Conservation (phyloP, 768 basidiomycete genomes). For the Lyophyllum shimeji region DNA sequence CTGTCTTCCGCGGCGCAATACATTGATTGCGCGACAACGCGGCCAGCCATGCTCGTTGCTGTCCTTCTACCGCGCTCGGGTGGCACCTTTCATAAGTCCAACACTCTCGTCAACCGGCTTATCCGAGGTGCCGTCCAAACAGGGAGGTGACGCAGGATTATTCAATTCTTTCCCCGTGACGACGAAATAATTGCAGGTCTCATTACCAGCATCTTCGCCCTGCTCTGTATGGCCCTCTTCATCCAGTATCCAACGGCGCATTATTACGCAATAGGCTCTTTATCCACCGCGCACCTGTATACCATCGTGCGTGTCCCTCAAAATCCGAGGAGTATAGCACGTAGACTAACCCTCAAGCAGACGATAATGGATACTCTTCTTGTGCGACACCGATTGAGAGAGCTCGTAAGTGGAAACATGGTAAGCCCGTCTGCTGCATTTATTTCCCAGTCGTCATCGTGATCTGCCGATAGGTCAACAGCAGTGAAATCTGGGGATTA, state of each 20-base stretch:
- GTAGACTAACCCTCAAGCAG: neutral
- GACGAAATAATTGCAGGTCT: neutral
- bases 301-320: too few species aligned
- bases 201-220: neutral
- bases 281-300: neutral
- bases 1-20: too few species aligned
- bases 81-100: neutral
- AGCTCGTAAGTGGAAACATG: neutral
- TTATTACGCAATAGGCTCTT: neutral
- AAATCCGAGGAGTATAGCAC: too few species aligned
- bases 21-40: too few species aligned
- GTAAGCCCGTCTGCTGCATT: neutral
- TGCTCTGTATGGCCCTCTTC: neutral
- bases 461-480: neutral
- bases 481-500: neutral
- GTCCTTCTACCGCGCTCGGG: neutral
- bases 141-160: neutral
- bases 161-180: neutral
- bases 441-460: neutral
- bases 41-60: neutral
- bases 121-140: neutral
- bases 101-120: neutral
- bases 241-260: neutral
- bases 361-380: conserved; percentile 5
- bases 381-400: conserved; percentile 3